Base-by-base conservation (phyloP, 1,284 basidiomycete species). In the Moesziomyces globuligerus region DNA sequence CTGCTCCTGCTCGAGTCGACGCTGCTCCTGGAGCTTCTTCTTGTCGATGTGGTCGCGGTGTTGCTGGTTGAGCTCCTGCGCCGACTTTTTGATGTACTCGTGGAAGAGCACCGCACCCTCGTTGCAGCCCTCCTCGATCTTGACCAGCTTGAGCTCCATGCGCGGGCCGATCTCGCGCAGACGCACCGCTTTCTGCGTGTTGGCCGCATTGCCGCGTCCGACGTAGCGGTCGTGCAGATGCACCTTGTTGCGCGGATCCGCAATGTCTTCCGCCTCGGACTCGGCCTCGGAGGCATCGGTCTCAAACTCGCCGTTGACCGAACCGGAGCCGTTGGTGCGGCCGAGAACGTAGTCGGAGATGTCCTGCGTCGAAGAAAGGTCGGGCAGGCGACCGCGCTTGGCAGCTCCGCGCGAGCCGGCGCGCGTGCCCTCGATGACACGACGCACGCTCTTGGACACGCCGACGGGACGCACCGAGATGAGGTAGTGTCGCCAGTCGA, bases 381-480 rank as follows among this genome's bases (percentile, higher is more conserved):
- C 89, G 24, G 94, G 86, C 21, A 92, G 72, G 17, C 50, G 55
- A 5, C 29, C 61, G 44, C 57, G 39, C 4, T 44, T 21, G 20
- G 43, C 23, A 4, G 41, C 48, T 8, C 40, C 57, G 17, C 42
- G 43, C 36, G 23, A 41, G 28, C 21, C 53, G 41, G 83, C 80
- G 9, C 85, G 78, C 28, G 85, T 85, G 50, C 90, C 90, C 79
- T 92, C 91, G 49, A 99, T 87, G 26, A 98, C 87, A 67, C 90
- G 90, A 10, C 94, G 89, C n/a, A 99, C 90, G 53, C 93, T 90
- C 79, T 89, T 90, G 17, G 94, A 95, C 18, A 98, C 90, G 47
- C 95, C 95, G 78, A 94, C 91, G 1, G 94, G 91, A 78, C 94
- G 93, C 54, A 99, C 92, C 9, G 92, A 91, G 84, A 99, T 98